These are phyloP conservation scores for Usnea hakonensis DNA, from an alignment of 495 filamentous ascomycete genomes.

Conservation along the genomic window DNA sequence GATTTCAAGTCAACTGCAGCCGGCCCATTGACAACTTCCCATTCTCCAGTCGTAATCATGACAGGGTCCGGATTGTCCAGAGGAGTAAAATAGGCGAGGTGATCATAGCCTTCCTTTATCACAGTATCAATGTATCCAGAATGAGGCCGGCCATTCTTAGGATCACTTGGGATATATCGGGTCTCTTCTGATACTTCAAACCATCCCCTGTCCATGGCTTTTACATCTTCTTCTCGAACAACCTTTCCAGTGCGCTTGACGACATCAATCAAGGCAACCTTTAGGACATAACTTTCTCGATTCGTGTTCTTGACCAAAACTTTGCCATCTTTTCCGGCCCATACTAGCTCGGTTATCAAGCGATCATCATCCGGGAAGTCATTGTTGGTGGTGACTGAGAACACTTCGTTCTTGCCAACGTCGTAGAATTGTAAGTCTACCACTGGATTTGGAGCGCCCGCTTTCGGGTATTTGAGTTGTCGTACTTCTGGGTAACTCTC, in stretches of 20 bases:
- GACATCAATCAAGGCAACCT: constrained; percentile 82
- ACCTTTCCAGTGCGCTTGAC: constrained; percentile 63
- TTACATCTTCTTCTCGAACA: constrained; percentile 68
- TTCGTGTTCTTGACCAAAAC: constrained; percentile 88
- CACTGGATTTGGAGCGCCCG: constrained; percentile 85
- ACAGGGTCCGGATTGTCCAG: constrained; percentile 71
- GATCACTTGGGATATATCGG: constrained; percentile 77
- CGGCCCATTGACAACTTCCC: constrained; percentile 88
- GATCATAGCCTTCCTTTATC: constrained; percentile 79
- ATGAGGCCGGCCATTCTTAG: constrained; percentile 61
- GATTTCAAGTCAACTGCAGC: constrained; percentile 78
- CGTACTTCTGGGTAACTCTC: constrained; percentile 87
- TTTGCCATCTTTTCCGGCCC: constrained; percentile 66
- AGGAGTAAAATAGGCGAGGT: constrained; percentile 91
- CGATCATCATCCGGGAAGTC: constrained; percentile 75
- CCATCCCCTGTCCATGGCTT: constrained; percentile 86
- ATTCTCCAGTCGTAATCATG: constrained; percentile 79
- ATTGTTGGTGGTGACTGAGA: constrained; percentile 66
- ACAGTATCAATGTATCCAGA: constrained; percentile 93
- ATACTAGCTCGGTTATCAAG: constrained; percentile 87
- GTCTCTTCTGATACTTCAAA: constrained; percentile 90
- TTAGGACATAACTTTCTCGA: constrained; percentile 82
- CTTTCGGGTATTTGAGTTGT: constrained; percentile 95
- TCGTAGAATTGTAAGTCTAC: constrained; percentile 88
- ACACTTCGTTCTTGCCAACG: constrained; percentile 67